Evolutionary conservation across 768 basidiomycete genomes (phyloP), one percentile per base, ranked within the genome.

Genomic region (Obba rivulosa): DNA sequence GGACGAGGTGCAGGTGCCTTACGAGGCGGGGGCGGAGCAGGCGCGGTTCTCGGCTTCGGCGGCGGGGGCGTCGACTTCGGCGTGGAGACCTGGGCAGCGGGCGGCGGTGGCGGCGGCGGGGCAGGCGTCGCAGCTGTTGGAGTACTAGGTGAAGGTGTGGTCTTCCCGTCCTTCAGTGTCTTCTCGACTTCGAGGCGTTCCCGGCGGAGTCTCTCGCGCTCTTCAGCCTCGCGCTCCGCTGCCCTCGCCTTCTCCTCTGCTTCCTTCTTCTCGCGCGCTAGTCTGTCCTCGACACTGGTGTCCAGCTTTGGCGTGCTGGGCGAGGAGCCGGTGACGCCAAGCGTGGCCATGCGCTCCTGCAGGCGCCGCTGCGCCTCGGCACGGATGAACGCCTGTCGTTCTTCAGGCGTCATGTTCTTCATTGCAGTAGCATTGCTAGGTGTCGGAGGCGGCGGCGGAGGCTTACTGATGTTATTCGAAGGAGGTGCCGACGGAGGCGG

Each of bases 181-280:
- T 80, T 84, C 66, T 89, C 92, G 31, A 73, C 78, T 39, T 87
- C 87, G 34, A 98, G 62, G 43, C 89, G 73, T 55, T 88, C 86
- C 54, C 71, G 75, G 39, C 95, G 75, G 36, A 79, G 63, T 42
- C 75, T 74, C 58, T 92, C 90, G 48, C 93, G 74, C 52, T 88
- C 88, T 55, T 86, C 85, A 2, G 87, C 85, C 57, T 87, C 83
- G 53, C 76, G 76, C 64, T 96, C 93, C 0, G 92, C 93, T 41
- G 75, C 69, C 48, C 73, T 77, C 0, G 79, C 80, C 64, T 88
- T 91, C 63, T 91, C 88, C 54, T 92, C 93, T 0, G 94, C 94
- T 62, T 96, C 95, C 61, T 78, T 83, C 72, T 86, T 88, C 60
- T 98, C 95, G 57, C 82, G 75, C 34, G 79, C 83, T 4, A 98